Evolutionary conservation across 1,139 yeast species (phyloP).

Genomic region (Pneumocystis wakefieldiae): DNA sequence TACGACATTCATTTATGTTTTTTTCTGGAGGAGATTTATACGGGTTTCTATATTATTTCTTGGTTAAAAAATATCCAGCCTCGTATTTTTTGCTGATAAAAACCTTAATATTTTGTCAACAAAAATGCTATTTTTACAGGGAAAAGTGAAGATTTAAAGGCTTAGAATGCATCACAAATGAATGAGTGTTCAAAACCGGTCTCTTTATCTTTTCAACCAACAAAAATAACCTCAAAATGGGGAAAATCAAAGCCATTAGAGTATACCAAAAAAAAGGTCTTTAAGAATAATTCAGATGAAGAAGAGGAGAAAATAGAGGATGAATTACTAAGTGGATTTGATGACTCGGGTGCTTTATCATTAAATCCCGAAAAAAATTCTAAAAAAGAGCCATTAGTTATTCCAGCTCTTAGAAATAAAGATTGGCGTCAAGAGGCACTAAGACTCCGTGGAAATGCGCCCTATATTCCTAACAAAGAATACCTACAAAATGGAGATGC

Average conservation of each 20-base stretch:
- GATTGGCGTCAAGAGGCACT: slow-evolving; percentile 13
- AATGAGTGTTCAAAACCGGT: background rate
- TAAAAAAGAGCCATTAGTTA: slow-evolving; percentile 7
- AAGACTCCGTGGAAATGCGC: slow-evolving; percentile 6
- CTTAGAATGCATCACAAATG: background rate
- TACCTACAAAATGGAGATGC: background rate
- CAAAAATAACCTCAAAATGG: background rate
- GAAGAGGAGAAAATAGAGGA: slow-evolving; percentile 1
- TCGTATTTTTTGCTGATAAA: no score
- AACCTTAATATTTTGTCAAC: background rate
- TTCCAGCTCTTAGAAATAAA: slow-evolving; percentile 11
- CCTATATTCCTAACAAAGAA: slow-evolving; percentile 9
- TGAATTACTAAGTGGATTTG: slow-evolving; percentile 13
- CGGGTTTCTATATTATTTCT: no score
- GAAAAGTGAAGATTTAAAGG: background rate
- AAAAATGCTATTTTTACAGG: background rate
- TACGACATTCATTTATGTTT: no score
- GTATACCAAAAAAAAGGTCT: background rate
- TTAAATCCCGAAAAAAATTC: background rate
- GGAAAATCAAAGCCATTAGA: background rate
- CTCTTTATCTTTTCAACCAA: background rate
- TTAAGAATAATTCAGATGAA: background rate
- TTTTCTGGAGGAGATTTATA: no score
- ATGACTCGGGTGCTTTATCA: slow-evolving; percentile 6
- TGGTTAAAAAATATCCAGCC: no score